Evolutionary conservation across 768 basidiomycete species (phyloP).

Genomic region (Tubosaeta sp.): DNA sequence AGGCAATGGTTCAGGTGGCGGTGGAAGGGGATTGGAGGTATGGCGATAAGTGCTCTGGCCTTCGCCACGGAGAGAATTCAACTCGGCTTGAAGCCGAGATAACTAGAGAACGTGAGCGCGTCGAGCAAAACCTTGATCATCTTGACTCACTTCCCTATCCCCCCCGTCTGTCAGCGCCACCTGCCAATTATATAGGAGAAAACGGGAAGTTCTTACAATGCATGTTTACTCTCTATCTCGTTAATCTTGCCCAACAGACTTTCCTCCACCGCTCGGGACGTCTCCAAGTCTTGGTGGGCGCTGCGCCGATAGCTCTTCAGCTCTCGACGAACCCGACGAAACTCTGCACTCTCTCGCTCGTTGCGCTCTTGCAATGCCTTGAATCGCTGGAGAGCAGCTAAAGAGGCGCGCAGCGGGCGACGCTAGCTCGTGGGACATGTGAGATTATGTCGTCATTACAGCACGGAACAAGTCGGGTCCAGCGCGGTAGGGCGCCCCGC

Average conservation of each 20-base stretch:
- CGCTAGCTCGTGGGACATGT: conserved; percentile 26
- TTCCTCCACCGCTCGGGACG: conserved; percentile 34
- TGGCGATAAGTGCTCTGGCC: conserved; percentile 29
- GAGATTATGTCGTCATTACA: conserved; percentile 11
- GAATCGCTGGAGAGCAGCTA: conserved; percentile 36
- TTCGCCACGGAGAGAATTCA: conserved; percentile 34
- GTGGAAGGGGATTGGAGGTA: conserved; percentile 48
- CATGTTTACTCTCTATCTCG: conserved; percentile 29
- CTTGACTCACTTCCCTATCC: conserved; percentile 29
- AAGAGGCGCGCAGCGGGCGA: conserved; percentile 28
- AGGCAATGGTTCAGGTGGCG: conserved; percentile 51
- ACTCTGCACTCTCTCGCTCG: conserved; percentile 28
- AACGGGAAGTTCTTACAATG: conserved; percentile 19
- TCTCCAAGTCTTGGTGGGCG: conserved; percentile 32
- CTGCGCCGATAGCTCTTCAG: conserved; percentile 27
- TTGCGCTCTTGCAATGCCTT: conserved; percentile 35
- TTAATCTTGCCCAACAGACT: conserved; percentile 31
- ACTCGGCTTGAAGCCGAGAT: conserved; percentile 32
- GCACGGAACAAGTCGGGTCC: conserved; percentile 22
- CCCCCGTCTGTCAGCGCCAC: conserved; percentile 10
- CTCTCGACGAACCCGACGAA: conserved; percentile 31
- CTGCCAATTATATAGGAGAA: conserved; percentile 1
- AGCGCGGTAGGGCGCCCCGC: conserved; percentile 3
- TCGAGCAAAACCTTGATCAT: conserved; percentile 8
- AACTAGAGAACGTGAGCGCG: conserved; percentile 25